Evolutionary conservation across 116 monocot species (phyloP).

Genomic region (Dioscorea cayenensis): DNA sequence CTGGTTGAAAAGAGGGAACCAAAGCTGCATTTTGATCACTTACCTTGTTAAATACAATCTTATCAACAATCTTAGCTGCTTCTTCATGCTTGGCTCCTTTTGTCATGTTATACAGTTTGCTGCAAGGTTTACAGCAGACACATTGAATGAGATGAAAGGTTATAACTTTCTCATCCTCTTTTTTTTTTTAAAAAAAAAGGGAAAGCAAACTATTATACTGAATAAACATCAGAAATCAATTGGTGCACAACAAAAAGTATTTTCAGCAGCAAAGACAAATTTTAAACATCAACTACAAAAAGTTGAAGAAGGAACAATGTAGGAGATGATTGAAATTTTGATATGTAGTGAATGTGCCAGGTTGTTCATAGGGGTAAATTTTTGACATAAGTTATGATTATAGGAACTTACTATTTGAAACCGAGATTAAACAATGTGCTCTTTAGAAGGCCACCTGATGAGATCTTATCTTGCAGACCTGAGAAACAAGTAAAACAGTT

Average conservation of each 20-base stretch:
- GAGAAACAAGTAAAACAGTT: conserved; percentile 5
- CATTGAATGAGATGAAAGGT: too few species aligned
- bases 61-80: conserved; percentile 63
- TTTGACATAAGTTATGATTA: not conserved
- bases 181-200: too few species aligned
- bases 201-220: too few species aligned
- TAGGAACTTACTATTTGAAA: conserved; percentile 67
- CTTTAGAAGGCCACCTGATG: conserved; percentile 75
- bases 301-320: too few species aligned
- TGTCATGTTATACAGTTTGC: conserved; percentile 64
- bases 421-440: conserved; percentile 63
- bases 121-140: conserved; percentile 12
- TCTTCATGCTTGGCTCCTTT: conserved; percentile 68
- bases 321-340: too few species aligned
- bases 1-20: not conserved
- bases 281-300: too few species aligned
- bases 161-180: too few species aligned
- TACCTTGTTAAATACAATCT: conserved; percentile 74
- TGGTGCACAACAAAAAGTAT: too few species aligned
- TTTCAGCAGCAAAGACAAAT: too few species aligned
- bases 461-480: conserved; percentile 79
- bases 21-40: not conserved
- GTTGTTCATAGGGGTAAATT: not conserved
- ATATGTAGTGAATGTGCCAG: too few species aligned
- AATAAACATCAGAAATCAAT: too few species aligned